phyloP scores from a whole-genome alignment of 495 filamentous ascomycete genomes.

The Hyaloscypha finlandica region DNA sequence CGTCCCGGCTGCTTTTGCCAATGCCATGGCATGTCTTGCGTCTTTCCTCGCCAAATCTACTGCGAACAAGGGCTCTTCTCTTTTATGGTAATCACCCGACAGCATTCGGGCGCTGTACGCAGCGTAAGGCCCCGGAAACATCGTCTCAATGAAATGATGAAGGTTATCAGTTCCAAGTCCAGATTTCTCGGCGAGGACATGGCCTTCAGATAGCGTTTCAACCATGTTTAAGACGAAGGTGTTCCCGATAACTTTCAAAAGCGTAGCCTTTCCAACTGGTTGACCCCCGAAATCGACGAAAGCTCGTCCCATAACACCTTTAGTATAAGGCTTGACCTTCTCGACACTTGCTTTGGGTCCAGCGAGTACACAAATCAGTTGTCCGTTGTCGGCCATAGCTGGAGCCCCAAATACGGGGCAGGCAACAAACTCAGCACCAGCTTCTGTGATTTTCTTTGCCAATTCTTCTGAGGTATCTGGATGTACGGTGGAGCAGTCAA shows the following conservation, averaged over 20 bases:
- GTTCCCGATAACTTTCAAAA: conserved; percentile 84
- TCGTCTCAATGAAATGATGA: conserved; percentile 63
- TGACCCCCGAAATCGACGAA: conserved; percentile 72
- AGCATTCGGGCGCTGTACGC: conserved; percentile 76
- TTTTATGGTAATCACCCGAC: conserved; percentile 68
- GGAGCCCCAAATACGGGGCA: conserved; percentile 85
- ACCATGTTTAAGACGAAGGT: conserved; percentile 85
- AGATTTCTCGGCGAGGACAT: conserved; percentile 76
- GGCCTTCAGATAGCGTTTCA: conserved; percentile 73
- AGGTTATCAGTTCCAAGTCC: conserved; percentile 72
- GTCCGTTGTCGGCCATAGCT: conserved; percentile 73
- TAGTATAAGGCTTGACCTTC: conserved; percentile 70
- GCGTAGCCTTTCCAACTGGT: conserved; percentile 56
- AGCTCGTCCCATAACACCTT: conserved; percentile 72
- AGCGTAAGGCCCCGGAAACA: conserved; percentile 60
- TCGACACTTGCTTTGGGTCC: conserved; percentile 62
- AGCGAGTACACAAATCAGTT: conserved; percentile 75
- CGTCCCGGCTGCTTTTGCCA: conserved; percentile 65
- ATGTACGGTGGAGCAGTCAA: conserved; percentile 89
- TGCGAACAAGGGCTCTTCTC: conserved; percentile 73
- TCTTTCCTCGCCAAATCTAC: conserved; percentile 89
- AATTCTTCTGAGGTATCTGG: conserved; percentile 74
- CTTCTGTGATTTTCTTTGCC: conserved; percentile 52
- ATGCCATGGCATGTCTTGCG: conserved; percentile 67
- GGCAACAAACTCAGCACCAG: conserved; percentile 73